A percentile compares a stretch with the other conserved stretches of the same genome.
These are phyloP conservation scores for Azolla pinnata DNA, from an alignment of 75 land plant genomes.

Conservation along the genomic window DNA sequence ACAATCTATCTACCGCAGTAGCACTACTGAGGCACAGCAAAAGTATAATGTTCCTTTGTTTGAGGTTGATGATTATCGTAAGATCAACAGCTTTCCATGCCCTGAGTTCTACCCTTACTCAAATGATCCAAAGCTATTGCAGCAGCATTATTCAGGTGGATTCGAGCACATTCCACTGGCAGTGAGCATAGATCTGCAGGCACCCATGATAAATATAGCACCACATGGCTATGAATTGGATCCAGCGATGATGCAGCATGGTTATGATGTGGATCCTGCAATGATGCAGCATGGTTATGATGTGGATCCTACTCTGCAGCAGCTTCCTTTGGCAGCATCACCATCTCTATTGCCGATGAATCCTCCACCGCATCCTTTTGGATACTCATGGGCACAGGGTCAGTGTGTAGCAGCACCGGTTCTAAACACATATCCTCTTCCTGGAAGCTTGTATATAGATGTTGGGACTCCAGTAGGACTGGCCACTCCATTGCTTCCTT, in stretches of 20 bases:
- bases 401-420: constrained; percentile 44
- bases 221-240: too few species aligned
- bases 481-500: constrained; percentile 21
- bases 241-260: not conserved
- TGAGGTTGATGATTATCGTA: not conserved
- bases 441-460: constrained; percentile 29
- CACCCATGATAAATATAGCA: too few species aligned
- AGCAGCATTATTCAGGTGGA: too few species aligned
- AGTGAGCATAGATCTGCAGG: too few species aligned
- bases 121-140: not conserved
- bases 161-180: not conserved
- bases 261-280: not conserved
- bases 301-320: constrained; percentile 14
- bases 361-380: constrained; percentile 37
- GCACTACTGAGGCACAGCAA: too few species aligned
- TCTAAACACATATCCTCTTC: constrained; percentile 45
- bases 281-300: not conserved
- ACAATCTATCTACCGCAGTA: too few species aligned
- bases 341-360: constrained; percentile 31
- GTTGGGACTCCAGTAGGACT: constrained; percentile 42
- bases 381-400: constrained; percentile 34
- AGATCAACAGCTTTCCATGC: not conserved
- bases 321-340: constrained; percentile 31
- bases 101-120: not conserved
- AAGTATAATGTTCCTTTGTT: not conserved